Evolutionary conservation across 1,284 basidiomycete genomes (phyloP), one percentile per base, ranked within the genome.

Genomic region (Quambalaria eucalypti): DNA sequence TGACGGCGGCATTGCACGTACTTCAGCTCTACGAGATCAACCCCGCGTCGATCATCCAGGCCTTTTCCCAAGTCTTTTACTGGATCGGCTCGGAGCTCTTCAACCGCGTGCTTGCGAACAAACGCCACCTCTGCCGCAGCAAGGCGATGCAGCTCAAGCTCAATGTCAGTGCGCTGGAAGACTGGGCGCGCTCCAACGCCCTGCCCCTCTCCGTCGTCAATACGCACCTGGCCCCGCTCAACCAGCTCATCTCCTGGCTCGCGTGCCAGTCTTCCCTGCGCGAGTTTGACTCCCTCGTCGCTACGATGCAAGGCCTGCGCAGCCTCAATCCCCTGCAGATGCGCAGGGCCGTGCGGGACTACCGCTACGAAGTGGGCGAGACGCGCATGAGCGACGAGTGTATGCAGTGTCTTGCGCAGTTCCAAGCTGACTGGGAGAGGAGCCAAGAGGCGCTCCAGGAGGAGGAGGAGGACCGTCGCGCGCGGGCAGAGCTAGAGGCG

Each of bases 361-460:
- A 98, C 78, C 86, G 87, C 65, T 97, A 89, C 74, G 92, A 97
- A 78, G 86, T 96, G 50, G 87, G 87, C 69, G 93, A 98, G 77
- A 81, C 83, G 1, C 82, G 82, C 59, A 95, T 98, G 88, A 87
- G 85, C 5, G 90, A 95, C 25, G 93, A 98, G 74, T 97, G 92
- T 70, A 79, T 83, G 48, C 89, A 95, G 77, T 97, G 97, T 71
- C 82, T 98, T 26, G 86, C 84, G 3, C 91, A 96, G 69, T 79
- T 96, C 10, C 90, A 95, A 76, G 88, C 88, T 68, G 92, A 97
- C 73, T 97, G 93, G 93, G 90, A 95, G 77, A 80, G 87, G 56
- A 54, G 64, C 25, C 58, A 59, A 50, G 56, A 64, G 29, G 7
- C 57, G 25, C 42, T 48, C 12, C 53, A 63, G 50, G 52, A 56